These are phyloP conservation scores for Backusella parvicylindrica DNA, from an alignment of 192 early-diverging fungal genomes.

Conservation along the genomic window DNA sequence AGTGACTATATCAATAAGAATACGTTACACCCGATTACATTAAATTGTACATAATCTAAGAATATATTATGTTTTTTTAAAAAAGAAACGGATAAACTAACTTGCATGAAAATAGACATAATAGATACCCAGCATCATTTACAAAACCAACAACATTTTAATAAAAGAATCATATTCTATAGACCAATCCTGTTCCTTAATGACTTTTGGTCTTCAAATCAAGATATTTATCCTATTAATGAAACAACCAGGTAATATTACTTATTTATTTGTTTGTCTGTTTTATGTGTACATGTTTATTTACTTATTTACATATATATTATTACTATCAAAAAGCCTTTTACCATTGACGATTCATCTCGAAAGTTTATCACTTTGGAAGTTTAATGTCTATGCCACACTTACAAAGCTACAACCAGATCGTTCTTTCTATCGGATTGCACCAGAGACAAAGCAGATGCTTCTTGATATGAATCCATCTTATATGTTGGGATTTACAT, in stretches of 20 bases:
- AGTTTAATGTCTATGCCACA: constrained; percentile 63
- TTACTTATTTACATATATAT: background rate
- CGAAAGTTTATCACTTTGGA: constrained; percentile 65
- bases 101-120: background rate
- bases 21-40: constrained; percentile 49
- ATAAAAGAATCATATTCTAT: constrained; percentile 46
- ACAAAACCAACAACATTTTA: background rate
- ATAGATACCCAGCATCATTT: background rate
- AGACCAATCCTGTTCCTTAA: constrained; percentile 70
- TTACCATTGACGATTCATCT: constrained; percentile 66
- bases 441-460: constrained; percentile 76
- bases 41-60: constrained; percentile 36
- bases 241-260: constrained; percentile 51
- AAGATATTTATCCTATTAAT: constrained; percentile 69
- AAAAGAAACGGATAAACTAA: background rate
- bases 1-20: constrained; percentile 40
- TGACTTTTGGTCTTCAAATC: constrained; percentile 77
- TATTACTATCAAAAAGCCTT: constrained; percentile 25
- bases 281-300: background rate
- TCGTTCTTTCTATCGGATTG: constrained; percentile 59
- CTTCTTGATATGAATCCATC: constrained; percentile 85
- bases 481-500: constrained; percentile 63
- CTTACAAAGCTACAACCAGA: constrained; percentile 49
- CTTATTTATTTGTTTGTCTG: background rate
- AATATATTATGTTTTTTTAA: background rate